phyloP scores from a whole-genome alignment of 495 filamentous ascomycete genomes.

The Penicillium coprophilum region DNA sequence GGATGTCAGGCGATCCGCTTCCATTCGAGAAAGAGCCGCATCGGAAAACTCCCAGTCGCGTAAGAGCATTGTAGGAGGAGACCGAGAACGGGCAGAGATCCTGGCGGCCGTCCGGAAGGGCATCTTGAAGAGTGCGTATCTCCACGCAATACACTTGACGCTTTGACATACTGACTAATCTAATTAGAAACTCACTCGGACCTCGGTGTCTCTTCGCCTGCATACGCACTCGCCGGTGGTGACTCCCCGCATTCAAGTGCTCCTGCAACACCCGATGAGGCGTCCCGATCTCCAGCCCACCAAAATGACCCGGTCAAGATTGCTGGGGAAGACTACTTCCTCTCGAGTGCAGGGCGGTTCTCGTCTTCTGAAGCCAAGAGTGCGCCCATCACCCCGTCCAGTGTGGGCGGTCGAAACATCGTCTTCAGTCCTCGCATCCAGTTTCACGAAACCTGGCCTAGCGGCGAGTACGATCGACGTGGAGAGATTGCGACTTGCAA shows the following conservation, averaged over 20 bases:
- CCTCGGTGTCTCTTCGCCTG: constrained; percentile 67
- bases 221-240: constrained; percentile 56
- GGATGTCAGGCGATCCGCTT: constrained; percentile 32
- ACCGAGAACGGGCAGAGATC: constrained; percentile 86
- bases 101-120: constrained; percentile 88
- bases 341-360: constrained; percentile 63
- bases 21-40: constrained; percentile 49
- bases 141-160: neutral
- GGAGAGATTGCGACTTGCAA: constrained; percentile 98
- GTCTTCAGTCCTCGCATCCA: constrained; percentile 91
- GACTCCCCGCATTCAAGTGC: constrained; percentile 81
- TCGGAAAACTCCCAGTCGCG: constrained; percentile 61
- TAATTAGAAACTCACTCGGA: constrained; percentile 54
- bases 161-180: constrained; percentile 20
- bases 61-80: constrained; percentile 88
- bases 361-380: constrained; percentile 64
- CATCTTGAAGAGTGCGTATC: constrained; percentile 88
- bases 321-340: constrained; percentile 86
- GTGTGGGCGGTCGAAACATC: constrained; percentile 66
- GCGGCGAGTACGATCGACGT: constrained; percentile 90
- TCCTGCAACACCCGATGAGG: constrained; percentile 81
- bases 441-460: constrained; percentile 95
- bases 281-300: constrained; percentile 53
- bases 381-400: constrained; percentile 72
- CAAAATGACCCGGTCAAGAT: constrained; percentile 67